Conservation (phyloP, 768 basidiomycete species). For the Phanerodontia chrysosporium region DNA sequence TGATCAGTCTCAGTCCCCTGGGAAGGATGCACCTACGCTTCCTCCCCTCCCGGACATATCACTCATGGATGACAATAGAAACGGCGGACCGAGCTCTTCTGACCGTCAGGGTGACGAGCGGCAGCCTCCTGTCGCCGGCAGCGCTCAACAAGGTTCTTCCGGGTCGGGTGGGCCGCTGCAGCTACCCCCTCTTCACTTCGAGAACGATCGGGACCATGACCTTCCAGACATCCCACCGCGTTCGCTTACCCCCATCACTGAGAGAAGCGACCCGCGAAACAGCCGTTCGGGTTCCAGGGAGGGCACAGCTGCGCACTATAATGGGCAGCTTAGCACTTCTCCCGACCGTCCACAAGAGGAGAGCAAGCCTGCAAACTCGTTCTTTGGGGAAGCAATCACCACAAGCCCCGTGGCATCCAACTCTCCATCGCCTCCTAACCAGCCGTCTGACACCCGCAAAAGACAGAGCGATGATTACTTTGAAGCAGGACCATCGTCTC, state of each 20-base stretch:
- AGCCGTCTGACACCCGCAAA: background rate
- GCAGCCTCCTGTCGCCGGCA: slow-evolving; percentile 7
- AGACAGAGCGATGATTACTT: slow-evolving; percentile 33
- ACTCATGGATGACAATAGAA: background rate
- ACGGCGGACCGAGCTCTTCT: background rate
- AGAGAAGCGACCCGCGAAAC: slow-evolving; percentile 35
- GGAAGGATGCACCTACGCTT: slow-evolving; percentile 18
- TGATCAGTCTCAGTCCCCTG: slow-evolving; percentile 6
- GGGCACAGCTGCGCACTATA: background rate
- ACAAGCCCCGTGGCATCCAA: slow-evolving; percentile 22
- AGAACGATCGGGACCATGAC: slow-evolving; percentile 14
- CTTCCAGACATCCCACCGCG: slow-evolving; percentile 18
- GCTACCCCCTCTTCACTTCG: slow-evolving; percentile 59
- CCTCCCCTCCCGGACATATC: slow-evolving; percentile 22
- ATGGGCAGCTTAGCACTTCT: background rate
- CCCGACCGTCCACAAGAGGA: background rate
- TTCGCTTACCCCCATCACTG: slow-evolving; percentile 64
- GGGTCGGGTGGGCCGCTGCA: slow-evolving; percentile 32
- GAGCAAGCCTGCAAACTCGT: slow-evolving; percentile 6
- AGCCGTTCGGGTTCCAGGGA: slow-evolving; percentile 18
- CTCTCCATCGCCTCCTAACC: background rate
- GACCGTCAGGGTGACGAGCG: slow-evolving; percentile 3
- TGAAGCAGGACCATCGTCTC: slow-evolving; percentile 25
- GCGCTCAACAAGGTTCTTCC: slow-evolving; percentile 1
- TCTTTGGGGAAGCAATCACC: background rate